Base-by-base conservation (phyloP, 2,329 filamentous ascomycete genomes). In the Plenodomus lindquistii region DNA sequence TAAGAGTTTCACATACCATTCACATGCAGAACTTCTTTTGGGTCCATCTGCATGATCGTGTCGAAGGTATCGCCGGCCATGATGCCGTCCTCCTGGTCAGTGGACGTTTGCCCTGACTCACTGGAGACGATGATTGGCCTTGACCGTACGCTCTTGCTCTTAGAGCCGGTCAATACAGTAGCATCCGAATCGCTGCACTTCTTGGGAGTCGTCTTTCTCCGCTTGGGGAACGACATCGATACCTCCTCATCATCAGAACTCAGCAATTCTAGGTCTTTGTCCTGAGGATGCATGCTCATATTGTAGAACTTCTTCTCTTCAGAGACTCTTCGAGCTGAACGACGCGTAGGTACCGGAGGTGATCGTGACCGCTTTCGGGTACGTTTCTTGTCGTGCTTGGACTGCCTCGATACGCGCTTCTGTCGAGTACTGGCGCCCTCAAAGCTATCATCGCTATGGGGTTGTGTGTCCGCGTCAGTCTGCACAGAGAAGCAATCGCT, bases 201-300 rank as follows among this genome's bases (percentile, higher is more conserved):
- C 11, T 15, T 31, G 6, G 27, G 15, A 15, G 10, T 4, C 15
- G 6, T 31, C 5, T 10, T 41, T 8, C 8, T 41, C 9, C 13
- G 38, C 24, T 52, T 55, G 18, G 39, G 43, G 13, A 22, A 34
- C 19, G 37, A 21, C 6, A 16, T 16, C 10, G 34, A 34, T 1
- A 19, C 2, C 17, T 37, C 37, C 11, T 46, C 42, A 2, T 48
- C 48, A 10, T 47, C 37, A n/a, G 45, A 45, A 19, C 47, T 57
- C 2, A 44, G 37, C 2, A 58, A 22, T 17, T 48, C 44, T 2
- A 63, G 48, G 29, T 57, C 54, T 3, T 44, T 45, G 41, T 70
- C 68, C 44, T 69, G 67, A 13, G 67, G 67, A 41, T 71, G 66
- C 4, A 63, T 46, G 1, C 52, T 52, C 44, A 56, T 60, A 21